phyloP scores from a whole-genome alignment of 805 yeast genomes.

The Schwanniomyces yamadae region DNA sequence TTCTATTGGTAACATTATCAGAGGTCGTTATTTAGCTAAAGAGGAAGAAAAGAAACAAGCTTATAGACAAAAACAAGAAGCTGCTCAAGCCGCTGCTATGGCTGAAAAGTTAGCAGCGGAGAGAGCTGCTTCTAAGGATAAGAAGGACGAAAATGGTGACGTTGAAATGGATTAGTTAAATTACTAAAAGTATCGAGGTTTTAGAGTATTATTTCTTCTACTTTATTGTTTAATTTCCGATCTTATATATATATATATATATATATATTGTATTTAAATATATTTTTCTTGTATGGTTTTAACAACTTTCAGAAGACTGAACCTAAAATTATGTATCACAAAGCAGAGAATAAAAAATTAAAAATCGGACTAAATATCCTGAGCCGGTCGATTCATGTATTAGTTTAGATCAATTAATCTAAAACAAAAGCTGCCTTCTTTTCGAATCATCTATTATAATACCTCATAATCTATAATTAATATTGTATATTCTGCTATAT shows the following conservation, averaged over 20 bases:
- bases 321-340: no score
- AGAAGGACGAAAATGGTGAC: conserved; percentile 24
- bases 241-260: no score
- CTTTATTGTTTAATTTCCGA: no score
- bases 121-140: conserved; percentile 51
- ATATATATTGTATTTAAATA: not conserved
- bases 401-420: no score
- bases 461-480: no score
- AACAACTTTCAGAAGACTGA: not conserved
- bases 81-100: conserved; percentile 76
- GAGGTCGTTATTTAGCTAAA: conserved; percentile 91
- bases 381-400: no score
- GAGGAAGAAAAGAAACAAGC: conserved; percentile 95
- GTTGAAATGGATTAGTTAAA: conserved; percentile 29
- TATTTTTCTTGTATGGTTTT: conserved; percentile 3
- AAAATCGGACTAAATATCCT: no score
- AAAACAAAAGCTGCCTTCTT: no score
- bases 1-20: conserved; percentile 88
- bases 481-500: no score
- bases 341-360: no score
- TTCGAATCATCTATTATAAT: no score
- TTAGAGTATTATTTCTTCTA: no score
- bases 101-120: conserved; percentile 82
- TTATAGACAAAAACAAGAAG: conserved; percentile 81
- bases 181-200: conserved; percentile 1